A percentile compares a stretch with the other conserved stretches of the same genome.
Conservation (phyloP, 352 stramenopile species). For the Phytophthora quininea region DNA sequence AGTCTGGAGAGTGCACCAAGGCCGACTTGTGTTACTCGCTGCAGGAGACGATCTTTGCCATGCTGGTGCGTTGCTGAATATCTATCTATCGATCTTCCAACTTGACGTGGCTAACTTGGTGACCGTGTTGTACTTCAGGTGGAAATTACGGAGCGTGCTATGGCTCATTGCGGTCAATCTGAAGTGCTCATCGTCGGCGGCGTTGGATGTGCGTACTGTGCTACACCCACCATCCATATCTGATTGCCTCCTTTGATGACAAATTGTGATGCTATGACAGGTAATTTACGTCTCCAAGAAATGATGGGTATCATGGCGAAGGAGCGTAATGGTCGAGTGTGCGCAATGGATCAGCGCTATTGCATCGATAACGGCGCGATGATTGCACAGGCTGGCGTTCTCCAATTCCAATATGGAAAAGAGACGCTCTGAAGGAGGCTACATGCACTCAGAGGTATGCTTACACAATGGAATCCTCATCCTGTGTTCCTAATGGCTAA, state of each 20-base stretch:
- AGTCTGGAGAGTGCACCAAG: constrained; percentile 90
- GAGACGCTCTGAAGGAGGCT: constrained; percentile 91
- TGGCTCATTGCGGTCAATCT: constrained; percentile 97
- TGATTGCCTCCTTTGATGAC: too few relatives aligned
- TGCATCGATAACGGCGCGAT: constrained; percentile 99
- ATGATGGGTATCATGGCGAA: constrained; percentile 99
- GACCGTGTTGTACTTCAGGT: constrained; percentile 54
- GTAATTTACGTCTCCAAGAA: constrained; percentile 89
- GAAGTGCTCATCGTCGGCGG: constrained; percentile 99
- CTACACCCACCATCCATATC: too few relatives aligned
- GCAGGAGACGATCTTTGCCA: constrained; percentile 99
- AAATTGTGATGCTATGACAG: constrained; percentile 18
- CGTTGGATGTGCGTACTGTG: constrained; percentile 94
- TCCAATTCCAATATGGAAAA: constrained; percentile 96
- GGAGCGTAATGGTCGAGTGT: constrained; percentile 94
- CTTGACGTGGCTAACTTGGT: too few relatives aligned
- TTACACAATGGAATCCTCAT: background rate
- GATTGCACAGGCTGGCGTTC: constrained; percentile 99
- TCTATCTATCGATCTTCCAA: too few relatives aligned
- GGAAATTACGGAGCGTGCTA: constrained; percentile 99
- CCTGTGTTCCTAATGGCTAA: background rate
- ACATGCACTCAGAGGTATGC: constrained; percentile 94
- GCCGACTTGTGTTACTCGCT: constrained; percentile 99
- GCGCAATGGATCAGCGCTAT: constrained; percentile 99
- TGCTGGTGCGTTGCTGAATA: constrained; percentile 84